phyloP scores from a whole-genome alignment of 2,329 filamentous ascomycete genomes.

The Ilyonectria destructans region DNA sequence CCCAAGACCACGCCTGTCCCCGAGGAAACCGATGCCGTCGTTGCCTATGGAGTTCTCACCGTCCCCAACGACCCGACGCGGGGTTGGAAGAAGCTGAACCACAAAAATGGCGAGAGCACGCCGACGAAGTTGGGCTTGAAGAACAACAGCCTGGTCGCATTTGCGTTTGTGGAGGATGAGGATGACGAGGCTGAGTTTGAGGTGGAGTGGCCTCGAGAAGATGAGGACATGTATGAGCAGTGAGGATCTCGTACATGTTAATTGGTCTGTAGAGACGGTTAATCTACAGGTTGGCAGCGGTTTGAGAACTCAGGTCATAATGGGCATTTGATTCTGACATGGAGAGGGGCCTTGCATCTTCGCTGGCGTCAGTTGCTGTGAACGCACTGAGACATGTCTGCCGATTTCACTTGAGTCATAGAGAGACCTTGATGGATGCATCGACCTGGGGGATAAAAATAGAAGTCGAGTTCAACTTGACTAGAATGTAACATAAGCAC shows the following conservation, averaged over 20 bases:
- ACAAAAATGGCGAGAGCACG: conserved; percentile 56
- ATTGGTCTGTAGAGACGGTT: not conserved
- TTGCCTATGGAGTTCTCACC: conserved; percentile 65
- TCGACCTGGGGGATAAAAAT: not conserved
- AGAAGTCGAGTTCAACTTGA: not conserved
- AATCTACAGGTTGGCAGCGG: not conserved
- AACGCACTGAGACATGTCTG: too few relatives aligned
- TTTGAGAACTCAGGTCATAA: not conserved
- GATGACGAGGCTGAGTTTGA: conserved; percentile 61
- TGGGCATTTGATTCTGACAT: too few relatives aligned
- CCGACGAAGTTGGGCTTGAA: conserved; percentile 61
- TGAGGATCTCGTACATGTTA: not conserved
- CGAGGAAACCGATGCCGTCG: conserved; percentile 56
- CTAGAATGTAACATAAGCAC: not conserved
- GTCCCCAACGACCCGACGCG: conserved; percentile 61
- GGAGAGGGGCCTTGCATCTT: too few relatives aligned
- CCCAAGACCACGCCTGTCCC: conserved; percentile 59
- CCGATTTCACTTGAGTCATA: not conserved
- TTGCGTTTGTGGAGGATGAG: conserved; percentile 61
- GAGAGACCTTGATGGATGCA: not conserved
- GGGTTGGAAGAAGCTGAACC: conserved; percentile 67
- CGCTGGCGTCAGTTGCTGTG: too few relatives aligned
- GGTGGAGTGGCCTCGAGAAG: conserved; percentile 64
- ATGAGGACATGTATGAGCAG: conserved; percentile 55
- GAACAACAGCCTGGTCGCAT: conserved; percentile 66